Conservation (phyloP, 257 asterid genomes). For the Leptodermis oblonga region DNA sequence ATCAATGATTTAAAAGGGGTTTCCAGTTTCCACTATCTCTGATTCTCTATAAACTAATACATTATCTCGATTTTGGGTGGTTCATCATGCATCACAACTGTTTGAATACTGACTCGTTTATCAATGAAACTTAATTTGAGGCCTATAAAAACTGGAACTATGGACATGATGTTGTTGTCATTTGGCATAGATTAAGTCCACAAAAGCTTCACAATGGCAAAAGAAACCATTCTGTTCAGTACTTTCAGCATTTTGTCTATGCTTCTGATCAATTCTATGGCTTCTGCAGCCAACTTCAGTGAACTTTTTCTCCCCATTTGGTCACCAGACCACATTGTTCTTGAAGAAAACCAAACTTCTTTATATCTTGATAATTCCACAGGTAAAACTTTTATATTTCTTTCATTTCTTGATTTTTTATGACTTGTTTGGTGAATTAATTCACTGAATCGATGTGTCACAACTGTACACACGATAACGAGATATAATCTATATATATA, state of each 20-base stretch:
- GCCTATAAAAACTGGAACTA: conserved; percentile 10
- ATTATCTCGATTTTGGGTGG: no score
- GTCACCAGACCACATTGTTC: conserved; percentile 45
- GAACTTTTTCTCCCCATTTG: conserved; percentile 40
- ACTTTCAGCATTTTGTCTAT: conserved; percentile 4
- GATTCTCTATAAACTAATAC: no score
- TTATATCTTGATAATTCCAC: conserved; percentile 40
- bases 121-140: no score
- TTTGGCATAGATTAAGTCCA: background rate
- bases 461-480: no score
- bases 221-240: background rate
- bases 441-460: no score
- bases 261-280: conserved; percentile 13
- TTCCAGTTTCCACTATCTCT: no score
- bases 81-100: conserved; percentile 1
- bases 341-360: conserved; percentile 29
- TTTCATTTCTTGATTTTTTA: background rate
- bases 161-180: background rate
- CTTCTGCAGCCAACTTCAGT: conserved; percentile 28
- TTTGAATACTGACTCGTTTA: no score
- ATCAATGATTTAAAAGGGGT: no score
- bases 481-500: no score
- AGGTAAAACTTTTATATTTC: conserved; percentile 13
- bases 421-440: background rate
- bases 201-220: conserved; percentile 5